Evolutionary conservation across 805 yeast species (phyloP).

Genomic region (Teunomyces kruisii): DNA sequence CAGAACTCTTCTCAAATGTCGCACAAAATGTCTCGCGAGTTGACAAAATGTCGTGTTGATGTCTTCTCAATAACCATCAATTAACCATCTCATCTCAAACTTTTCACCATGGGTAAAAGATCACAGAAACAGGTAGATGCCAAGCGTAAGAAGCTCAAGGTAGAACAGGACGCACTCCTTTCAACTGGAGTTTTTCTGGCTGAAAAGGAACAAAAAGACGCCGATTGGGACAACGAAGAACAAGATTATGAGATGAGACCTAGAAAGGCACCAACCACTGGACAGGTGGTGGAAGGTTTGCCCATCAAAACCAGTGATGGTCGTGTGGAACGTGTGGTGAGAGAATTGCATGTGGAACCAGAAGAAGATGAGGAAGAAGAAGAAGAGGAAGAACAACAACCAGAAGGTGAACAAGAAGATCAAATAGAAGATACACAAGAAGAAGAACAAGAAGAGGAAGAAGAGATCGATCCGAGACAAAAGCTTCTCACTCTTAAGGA

Average conservation of each 20-base stretch:
- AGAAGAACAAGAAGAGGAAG: conserved; percentile 42
- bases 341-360: conserved; percentile 25
- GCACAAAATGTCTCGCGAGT: neutral
- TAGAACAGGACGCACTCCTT: conserved; percentile 43
- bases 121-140: conserved; percentile 19
- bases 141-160: conserved; percentile 36
- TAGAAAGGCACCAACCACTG: conserved; percentile 48
- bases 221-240: conserved; percentile 69
- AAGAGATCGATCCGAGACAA: conserved; percentile 51
- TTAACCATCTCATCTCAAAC: neutral
- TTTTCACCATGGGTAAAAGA: conserved; percentile 32
- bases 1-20: neutral
- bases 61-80: neutral
- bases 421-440: conserved; percentile 24
- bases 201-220: conserved; percentile 12
- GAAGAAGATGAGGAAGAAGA: conserved; percentile 14
- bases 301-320: conserved; percentile 81
- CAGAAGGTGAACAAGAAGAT: conserved; percentile 19
- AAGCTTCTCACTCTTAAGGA: conserved; percentile 66
- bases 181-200: conserved; percentile 33
- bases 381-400: conserved; percentile 16
- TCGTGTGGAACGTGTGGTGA: conserved; percentile 63
- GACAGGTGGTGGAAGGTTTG: conserved; percentile 60
- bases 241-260: conserved; percentile 78
- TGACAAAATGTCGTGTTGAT: neutral